phyloP scores from a whole-genome alignment of 2,329 filamentous ascomycete genomes.

The Rugonectria rugulosa region DNA sequence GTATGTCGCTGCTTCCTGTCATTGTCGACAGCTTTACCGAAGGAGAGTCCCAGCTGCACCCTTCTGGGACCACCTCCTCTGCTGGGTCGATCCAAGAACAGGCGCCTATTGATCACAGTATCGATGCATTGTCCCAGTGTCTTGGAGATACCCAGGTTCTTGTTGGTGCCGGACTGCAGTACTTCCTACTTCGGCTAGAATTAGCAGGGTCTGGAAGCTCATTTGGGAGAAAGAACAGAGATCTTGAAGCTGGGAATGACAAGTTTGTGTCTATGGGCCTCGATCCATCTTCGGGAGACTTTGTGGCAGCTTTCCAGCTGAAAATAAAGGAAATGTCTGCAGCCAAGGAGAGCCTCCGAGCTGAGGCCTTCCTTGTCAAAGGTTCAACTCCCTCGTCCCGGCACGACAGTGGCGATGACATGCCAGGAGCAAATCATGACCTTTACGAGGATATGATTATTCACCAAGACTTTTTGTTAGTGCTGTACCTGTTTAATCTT shows the following conservation, averaged over 20 bases:
- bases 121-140: conserved; percentile 10
- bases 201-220: not conserved
- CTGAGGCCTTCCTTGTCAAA: conserved; percentile 6
- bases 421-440: not conserved
- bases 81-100: not conserved
- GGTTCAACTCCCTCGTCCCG: not conserved
- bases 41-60: not conserved
- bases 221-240: not conserved
- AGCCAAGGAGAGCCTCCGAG: conserved; percentile 2
- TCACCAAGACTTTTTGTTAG: conserved; percentile 16
- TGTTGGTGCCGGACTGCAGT: conserved; percentile 9
- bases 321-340: conserved; percentile 8
- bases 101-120: conserved; percentile 10
- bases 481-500: conserved; percentile 14
- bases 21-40: conserved; percentile 16
- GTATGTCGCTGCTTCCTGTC: conserved; percentile 17
- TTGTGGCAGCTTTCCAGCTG: not conserved
- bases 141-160: conserved; percentile 14
- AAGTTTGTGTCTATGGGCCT: not conserved
- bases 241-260: not conserved
- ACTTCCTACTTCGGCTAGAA: conserved; percentile 14
- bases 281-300: conserved; percentile 4
- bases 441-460: conserved; percentile 5
- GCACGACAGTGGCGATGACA: not conserved
- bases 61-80: not conserved